These are phyloP conservation scores for Plasmopara halstedii DNA, from an alignment of 352 stramenopile genomes.

Conservation along the genomic window DNA sequence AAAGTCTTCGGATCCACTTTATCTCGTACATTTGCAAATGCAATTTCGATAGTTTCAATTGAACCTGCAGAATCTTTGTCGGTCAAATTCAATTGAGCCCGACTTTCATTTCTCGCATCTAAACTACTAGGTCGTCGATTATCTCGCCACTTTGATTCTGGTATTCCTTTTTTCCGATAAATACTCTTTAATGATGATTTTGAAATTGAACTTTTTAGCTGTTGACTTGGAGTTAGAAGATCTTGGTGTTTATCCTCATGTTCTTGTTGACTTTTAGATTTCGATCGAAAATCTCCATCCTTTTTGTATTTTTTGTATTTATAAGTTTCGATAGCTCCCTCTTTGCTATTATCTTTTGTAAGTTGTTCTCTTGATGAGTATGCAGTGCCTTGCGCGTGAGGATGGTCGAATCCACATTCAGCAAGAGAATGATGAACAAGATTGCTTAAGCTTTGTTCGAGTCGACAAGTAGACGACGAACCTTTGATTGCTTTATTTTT, in stretches of 20 bases:
- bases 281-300: too few species aligned
- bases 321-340: neutral
- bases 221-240: neutral
- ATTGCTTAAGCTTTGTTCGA: slow-evolving; percentile 48
- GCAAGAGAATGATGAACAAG: slow-evolving; percentile 52
- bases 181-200: slow-evolving; percentile 3
- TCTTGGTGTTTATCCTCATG: slow-evolving; percentile 5
- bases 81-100: neutral
- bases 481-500: neutral
- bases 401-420: slow-evolving; percentile 51
- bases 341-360: neutral
- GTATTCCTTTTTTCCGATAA: neutral
- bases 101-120: neutral
- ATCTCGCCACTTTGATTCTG: slow-evolving; percentile 1
- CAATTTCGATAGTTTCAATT: slow-evolving; percentile 18
- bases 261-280: neutral
- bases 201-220: neutral
- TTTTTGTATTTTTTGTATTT: slow-evolving; percentile 7
- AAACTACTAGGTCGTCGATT: slow-evolving; percentile 4
- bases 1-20: slow-evolving; percentile 48
- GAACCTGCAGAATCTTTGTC: slow-evolving; percentile 13
- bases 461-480: slow-evolving; percentile 5
- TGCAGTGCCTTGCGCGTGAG: slow-evolving; percentile 39
- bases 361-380: too few species aligned
- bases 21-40: slow-evolving; percentile 27